Base-by-base conservation (phyloP, 148 eudicot genomes). In the Limonium bicolor region DNA sequence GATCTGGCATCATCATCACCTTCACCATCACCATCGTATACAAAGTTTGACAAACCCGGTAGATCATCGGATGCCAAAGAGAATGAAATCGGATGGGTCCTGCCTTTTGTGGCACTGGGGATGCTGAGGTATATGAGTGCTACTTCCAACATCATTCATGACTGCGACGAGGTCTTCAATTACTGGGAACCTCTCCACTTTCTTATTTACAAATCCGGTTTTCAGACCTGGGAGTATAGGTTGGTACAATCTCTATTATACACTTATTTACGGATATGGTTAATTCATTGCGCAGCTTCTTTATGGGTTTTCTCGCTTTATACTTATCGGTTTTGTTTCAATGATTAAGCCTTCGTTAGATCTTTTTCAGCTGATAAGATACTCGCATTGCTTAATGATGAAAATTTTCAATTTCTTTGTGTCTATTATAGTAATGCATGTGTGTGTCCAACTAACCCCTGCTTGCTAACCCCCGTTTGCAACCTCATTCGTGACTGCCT, bases 221-320 rank as follows among this genome's bases (percentile, higher is more conserved):
- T 90, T 37, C 99, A 90, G 48, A 90, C 99, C 56, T 90, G 99
- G 99, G 99, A 90, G 55, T 90, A 90, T 59, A 80, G 99, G 99
- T 86, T 22, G 4, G 8, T 46, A n/a, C 21, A 9, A 30, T 27
- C 33, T 8, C 7, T 23, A 3, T 9, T 20, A 10, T 42, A n/a
- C 8, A n/a, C 11, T 26, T 1, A 24, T 28, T 39, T 10, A 4
- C 46, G 6, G 0, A 1, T 7, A 44, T 17, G 5, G 1, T 16
- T 41, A n/a, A n/a, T 1, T 18, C n/a, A 3, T 4, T 51, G 5
- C n/a, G n/a, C n/a, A n/a, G n/a, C n/a, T n/a, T n/a, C n/a, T n/a
- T n/a, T n/a, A n/a, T n/a, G n/a, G n/a, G n/a, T n/a, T n/a, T n/a
- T n/a, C n/a, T 23, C 10, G 2, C 11, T 34, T 20, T 43, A 0